Conservation (phyloP, 805 yeast species). For the Saccharomycopsis guyanensis region DNA sequence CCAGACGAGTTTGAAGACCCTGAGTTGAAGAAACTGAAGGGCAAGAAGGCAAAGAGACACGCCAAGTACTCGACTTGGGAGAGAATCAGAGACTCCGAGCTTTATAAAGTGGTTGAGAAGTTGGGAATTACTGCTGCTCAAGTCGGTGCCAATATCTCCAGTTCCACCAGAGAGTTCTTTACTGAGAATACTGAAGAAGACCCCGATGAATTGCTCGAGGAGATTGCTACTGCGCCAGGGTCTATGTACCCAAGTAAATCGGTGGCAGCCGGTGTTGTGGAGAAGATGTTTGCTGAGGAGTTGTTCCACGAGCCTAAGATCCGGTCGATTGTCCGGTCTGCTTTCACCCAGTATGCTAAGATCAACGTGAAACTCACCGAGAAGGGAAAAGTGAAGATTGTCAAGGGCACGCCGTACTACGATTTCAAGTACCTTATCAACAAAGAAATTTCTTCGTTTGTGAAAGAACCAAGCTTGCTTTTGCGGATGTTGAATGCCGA, state of each 20-base stretch:
- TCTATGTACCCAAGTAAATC: conserved; percentile 48
- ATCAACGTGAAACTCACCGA: conserved; percentile 76
- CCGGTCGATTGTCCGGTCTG: conserved; percentile 59
- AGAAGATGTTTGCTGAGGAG: conserved; percentile 71
- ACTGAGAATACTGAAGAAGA: conserved; percentile 57
- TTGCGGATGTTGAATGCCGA: conserved; percentile 92
- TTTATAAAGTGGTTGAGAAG: conserved; percentile 58
- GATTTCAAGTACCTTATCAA: conserved; percentile 88
- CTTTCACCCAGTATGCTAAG: conserved; percentile 54
- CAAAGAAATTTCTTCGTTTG: conserved; percentile 69
- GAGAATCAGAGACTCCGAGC: conserved; percentile 54
- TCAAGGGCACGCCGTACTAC: conserved; percentile 70
- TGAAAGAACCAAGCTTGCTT: conserved; percentile 68
- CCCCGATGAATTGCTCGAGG: conserved; percentile 55
- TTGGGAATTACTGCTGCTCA: conserved; percentile 75
- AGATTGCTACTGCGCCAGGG: conserved; percentile 40
- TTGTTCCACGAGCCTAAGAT: conserved; percentile 74
- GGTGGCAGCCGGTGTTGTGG: conserved; percentile 64
- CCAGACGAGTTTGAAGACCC: conserved; percentile 26
- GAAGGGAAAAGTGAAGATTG: conserved; percentile 73
- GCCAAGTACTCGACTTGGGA: conserved; percentile 57
- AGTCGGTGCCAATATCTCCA: conserved; percentile 72
- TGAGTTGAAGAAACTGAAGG: conserved; percentile 4
- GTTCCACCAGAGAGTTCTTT: conserved; percentile 58
- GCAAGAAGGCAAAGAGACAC: conserved; percentile 38